These are phyloP conservation scores for Passalora sequoiae DNA, from an alignment of 2,329 filamentous ascomycete species.

Conservation along the genomic window DNA sequence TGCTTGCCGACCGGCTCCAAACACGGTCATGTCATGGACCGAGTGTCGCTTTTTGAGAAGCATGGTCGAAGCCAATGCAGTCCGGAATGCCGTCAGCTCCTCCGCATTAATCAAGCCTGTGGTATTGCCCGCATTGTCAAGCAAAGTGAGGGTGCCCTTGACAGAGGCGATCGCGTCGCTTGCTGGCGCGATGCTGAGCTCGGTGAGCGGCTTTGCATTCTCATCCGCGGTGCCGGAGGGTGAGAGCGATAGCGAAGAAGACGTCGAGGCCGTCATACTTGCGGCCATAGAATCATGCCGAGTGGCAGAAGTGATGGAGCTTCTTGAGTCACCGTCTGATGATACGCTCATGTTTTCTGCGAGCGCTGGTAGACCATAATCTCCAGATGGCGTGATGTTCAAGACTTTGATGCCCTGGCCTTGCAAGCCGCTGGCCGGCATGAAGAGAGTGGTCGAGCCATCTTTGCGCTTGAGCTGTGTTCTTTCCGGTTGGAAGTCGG, in stretches of 20 bases:
- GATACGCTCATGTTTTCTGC: constrained; percentile 23
- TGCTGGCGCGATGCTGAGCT: constrained; percentile 5
- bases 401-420: constrained; percentile 62
- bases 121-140: constrained; percentile 54
- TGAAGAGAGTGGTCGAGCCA: constrained; percentile 60
- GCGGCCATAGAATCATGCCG: constrained; percentile 29
- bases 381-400: constrained; percentile 42
- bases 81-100: constrained; percentile 65
- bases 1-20: constrained; percentile 83
- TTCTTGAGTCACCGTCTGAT: constrained; percentile 22
- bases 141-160: constrained; percentile 55
- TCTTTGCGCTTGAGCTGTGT: constrained; percentile 57
- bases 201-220: constrained; percentile 7
- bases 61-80: constrained; percentile 59
- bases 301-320: constrained; percentile 26
- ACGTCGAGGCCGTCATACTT: constrained; percentile 25
- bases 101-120: constrained; percentile 61
- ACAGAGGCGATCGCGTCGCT: constrained; percentile 38
- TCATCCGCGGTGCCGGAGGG: constrained; percentile 24
- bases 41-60: constrained; percentile 59
- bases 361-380: constrained; percentile 23
- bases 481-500: constrained; percentile 57
- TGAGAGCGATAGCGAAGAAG: constrained; percentile 17
- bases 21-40: constrained; percentile 73
- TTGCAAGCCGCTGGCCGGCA: constrained; percentile 58